phyloP scores from a whole-genome alignment of 176 grass and related monocot genomes.

The Paspalum notatum region DNA sequence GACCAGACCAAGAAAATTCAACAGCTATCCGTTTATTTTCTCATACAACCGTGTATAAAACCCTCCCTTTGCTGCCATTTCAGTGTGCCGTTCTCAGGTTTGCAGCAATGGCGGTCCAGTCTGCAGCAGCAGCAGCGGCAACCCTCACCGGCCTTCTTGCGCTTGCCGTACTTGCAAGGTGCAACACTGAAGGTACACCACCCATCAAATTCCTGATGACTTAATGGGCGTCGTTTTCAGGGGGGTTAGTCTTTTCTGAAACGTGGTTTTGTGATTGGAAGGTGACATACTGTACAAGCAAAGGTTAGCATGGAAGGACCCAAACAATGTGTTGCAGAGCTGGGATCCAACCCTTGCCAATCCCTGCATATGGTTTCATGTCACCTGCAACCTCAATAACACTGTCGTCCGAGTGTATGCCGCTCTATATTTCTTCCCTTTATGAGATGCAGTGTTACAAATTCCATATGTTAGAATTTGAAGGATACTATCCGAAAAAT shows the following conservation, averaged over 20 bases:
- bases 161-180: conserved; percentile 37
- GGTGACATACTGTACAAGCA: conserved; percentile 56
- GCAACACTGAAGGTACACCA: conserved; percentile 50
- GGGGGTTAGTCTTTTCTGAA: not conserved
- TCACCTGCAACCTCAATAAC: conserved; percentile 47
- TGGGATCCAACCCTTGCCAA: conserved; percentile 56
- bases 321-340: conserved; percentile 38
- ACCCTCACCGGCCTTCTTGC: conserved; percentile 11
- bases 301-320: conserved; percentile 41
- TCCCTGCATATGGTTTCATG: conserved; percentile 55
- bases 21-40: not conserved
- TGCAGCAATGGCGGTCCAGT: conserved; percentile 30
- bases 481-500: conserved; percentile 1
- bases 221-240: not conserved
- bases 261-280: conserved; percentile 1
- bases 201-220: not conserved
- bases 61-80: not conserved
- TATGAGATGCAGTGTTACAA: not conserved
- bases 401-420: conserved; percentile 46
- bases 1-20: not conserved
- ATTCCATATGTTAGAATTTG: not conserved
- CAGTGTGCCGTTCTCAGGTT: not conserved
- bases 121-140: not conserved
- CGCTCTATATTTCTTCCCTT: not conserved
- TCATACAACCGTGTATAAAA: conserved; percentile 24